Base-by-base conservation (phyloP, 345 rosid genomes). In the Melaleuca quinquenervia region DNA sequence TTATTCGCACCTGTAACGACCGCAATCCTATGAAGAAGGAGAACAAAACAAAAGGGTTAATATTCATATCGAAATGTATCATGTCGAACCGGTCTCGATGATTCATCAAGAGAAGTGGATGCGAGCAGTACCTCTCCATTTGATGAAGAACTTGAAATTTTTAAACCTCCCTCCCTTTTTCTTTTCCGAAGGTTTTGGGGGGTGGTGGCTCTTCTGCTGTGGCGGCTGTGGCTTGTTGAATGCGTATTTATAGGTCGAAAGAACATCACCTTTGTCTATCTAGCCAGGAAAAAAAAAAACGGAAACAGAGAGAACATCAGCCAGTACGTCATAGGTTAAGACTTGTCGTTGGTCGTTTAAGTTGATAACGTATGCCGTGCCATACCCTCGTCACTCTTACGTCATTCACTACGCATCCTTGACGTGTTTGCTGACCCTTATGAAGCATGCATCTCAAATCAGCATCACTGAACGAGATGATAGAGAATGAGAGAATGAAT, bases 1-100 rank as follows among this genome's bases (percentile, higher is more conserved):
- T 88, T 88, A 82, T 88, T 88, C 3, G 74, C 89, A 22, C 88
- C 88, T 8, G 89, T 88, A 45, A 88, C 88, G 32, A 78, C 89
- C 21, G 89, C 89, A 58, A 85, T 55, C 84, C 88, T 86, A 50
- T 1, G 16, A 36, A 60, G 13, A 13, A 60, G 27, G 74, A 15
- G 18, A 60, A 60, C 22, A 70, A 36, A 3, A 70, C 6, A 32
- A 18, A 70, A 36, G 24, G 78, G 78, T 36, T 5, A 4, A 26
- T 48, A 5, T 36, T 36, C 18, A 32, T 18, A 9, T 36, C 1
- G 26, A 32, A 70, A 70, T 41, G 2, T 18, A 10, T 1, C 78
- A 36, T 70, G 32, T 70, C 70, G 32, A 60, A 27, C 32, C 15
- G 18, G 2, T 60, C 26, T 7, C 20, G 8, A 60, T n/a, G 3